Conservation (phyloP, 2,329 filamentous ascomycete genomes). For the Fusarium verticillioides region DNA sequence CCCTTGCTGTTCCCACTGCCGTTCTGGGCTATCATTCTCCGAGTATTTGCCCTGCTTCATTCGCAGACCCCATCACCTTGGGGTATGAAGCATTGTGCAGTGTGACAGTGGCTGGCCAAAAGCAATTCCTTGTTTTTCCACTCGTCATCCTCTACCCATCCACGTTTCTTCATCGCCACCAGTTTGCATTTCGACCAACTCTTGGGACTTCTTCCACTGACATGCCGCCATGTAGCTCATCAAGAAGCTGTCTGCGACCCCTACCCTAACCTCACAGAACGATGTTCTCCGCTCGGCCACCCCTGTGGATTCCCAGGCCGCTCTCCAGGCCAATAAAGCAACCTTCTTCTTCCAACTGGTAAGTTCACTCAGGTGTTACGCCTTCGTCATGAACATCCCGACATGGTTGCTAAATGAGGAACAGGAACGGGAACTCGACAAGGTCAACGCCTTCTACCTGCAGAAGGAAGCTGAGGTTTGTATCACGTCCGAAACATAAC, state of each 20-base stretch:
- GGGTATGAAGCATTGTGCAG: slow-evolving; percentile 8
- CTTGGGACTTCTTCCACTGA: slow-evolving; percentile 36
- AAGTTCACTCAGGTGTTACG: slow-evolving; percentile 50
- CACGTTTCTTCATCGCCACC: slow-evolving; percentile 37
- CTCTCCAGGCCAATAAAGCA: slow-evolving; percentile 95
- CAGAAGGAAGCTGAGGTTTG: slow-evolving; percentile 97
- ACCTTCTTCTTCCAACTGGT: slow-evolving; percentile 99
- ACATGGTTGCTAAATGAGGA: slow-evolving; percentile 52
- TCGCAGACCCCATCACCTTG: slow-evolving; percentile 27
- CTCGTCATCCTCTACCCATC: slow-evolving; percentile 25
- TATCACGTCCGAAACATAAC: slow-evolving; percentile 19
- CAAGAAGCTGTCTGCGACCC: slow-evolving; percentile 95
- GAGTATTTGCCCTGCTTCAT: slow-evolving; percentile 18
- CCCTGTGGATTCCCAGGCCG: slow-evolving; percentile 80
- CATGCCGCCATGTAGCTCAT: slow-evolving; percentile 76
- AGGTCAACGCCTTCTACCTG: slow-evolving; percentile 97
- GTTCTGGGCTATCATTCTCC: neutral
- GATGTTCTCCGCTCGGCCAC: slow-evolving; percentile 62
- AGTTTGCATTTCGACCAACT: slow-evolving; percentile 26
- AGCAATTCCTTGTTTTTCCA: slow-evolving; percentile 34
- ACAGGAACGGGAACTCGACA: slow-evolving; percentile 96
- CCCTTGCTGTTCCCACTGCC: slow-evolving; percentile 7
- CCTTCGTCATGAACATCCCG: slow-evolving; percentile 42
- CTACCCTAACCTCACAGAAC: slow-evolving; percentile 81
- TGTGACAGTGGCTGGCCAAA: slow-evolving; percentile 35